Evolutionary conservation across 2,329 filamentous ascomycete genomes (phyloP), one percentile per base, ranked within the genome.

Genomic region (Trichoderma cornu-damae): DNA sequence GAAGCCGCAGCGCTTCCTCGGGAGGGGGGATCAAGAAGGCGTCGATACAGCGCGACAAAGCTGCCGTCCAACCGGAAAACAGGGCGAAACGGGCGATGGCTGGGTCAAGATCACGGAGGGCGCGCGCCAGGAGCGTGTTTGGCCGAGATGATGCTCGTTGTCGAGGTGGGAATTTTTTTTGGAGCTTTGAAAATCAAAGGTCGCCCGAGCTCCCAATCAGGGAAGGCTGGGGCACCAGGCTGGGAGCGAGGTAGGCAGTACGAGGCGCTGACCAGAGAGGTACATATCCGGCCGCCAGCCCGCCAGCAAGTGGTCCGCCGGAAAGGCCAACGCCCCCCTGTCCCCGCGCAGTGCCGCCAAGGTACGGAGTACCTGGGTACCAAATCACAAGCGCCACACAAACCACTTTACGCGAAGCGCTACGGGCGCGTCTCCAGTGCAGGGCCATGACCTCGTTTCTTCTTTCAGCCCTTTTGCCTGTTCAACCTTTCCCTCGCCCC

Each of bases 321-420:
- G n/a, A 3, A 6, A 18, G 24, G 24, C 8, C n/a, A 16, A 3
- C 24, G 3, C 14, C 6, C 35, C n/a, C 12, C 16, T 7, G 35
- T 51, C 24, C 16, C 48, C n/a, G 35, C 16, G 35, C 24, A 38
- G 48, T 18, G 24, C 24, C 11, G 12, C 48, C 4, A 20, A 30
- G 48, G 48, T 51, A 40, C 35, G 40, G 14, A 12, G 22, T 43
- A 43, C 49, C 26, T 24, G 11, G 28, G n/a, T 20, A 16, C 28
- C 42, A 47, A 55, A 46, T 47, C 52, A 46, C 40, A 55, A 28
- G 52, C 32, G 52, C 52, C 42, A 55, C 52, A 55, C 42, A 55
- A 38, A 57, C 54, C 54, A 57, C 54, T 57, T 57, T 51, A 57
- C 54, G 54, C 54, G 54, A 43, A 49, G 54, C 47, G 54, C 54